A percentile compares a stretch with the other conserved stretches of the same genome.
These are phyloP conservation scores for Candida tibetensis DNA, from an alignment of 805 yeast genomes.

Conservation along the genomic window DNA sequence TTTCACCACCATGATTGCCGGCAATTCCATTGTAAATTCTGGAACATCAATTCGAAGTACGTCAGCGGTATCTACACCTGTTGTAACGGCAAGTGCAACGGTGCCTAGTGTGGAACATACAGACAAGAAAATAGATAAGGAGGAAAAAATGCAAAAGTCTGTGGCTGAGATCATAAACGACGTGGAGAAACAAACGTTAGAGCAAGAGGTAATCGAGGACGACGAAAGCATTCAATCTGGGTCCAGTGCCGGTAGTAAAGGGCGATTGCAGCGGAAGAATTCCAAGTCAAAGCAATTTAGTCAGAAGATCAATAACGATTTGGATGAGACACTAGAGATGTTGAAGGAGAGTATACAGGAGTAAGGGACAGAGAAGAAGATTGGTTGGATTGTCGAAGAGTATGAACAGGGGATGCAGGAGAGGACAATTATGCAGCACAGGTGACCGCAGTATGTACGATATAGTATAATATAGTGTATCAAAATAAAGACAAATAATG, in stretches of 20 bases:
- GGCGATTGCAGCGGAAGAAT: slow-evolving; percentile 22
- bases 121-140: neutral
- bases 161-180: slow-evolving; percentile 1
- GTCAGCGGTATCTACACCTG: slow-evolving; percentile 3
- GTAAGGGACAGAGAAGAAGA: too few relatives aligned
- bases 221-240: slow-evolving; percentile 11
- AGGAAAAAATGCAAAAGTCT: neutral
- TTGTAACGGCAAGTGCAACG: neutral
- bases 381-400: too few relatives aligned
- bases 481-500: too few relatives aligned
- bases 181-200: slow-evolving; percentile 1
- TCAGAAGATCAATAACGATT: slow-evolving; percentile 29
- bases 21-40: neutral
- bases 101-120: neutral
- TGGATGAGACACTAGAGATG: slow-evolving; percentile 39
- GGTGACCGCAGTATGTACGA: too few relatives aligned
- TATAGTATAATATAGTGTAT: too few relatives aligned
- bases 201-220: slow-evolving; percentile 5
- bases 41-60: neutral
- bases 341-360: slow-evolving; percentile 35
- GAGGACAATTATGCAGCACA: too few relatives aligned
- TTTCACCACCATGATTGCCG: slow-evolving; percentile 8
- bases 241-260: slow-evolving; percentile 5
- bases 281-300: slow-evolving; percentile 36
- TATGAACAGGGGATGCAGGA: too few relatives aligned